Evolutionary conservation across 169 alveolate genomes (phyloP).

Genomic region (Eimeria acervulina): DNA sequence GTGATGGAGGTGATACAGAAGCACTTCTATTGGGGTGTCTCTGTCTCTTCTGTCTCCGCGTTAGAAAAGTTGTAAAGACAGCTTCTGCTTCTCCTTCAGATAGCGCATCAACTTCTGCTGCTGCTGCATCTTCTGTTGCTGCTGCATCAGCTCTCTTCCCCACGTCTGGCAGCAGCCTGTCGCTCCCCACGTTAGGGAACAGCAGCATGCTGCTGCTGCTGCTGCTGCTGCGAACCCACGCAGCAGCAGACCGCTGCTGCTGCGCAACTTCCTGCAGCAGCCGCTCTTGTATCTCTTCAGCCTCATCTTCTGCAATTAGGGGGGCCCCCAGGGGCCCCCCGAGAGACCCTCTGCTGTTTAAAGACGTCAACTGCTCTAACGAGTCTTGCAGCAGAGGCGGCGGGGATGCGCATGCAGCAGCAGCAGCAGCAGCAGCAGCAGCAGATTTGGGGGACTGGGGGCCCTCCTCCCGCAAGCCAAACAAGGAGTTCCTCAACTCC

Average conservation of each 20-base stretch:
- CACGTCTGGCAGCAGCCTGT: background rate
- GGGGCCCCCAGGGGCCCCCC: conserved; percentile 46
- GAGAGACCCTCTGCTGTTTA: conserved; percentile 1
- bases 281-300: conserved; percentile 20
- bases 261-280: conserved; percentile 25
- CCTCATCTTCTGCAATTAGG: background rate
- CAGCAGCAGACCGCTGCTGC: conserved; percentile 56
- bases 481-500: no score
- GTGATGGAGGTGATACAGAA: background rate
- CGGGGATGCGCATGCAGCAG: no score
- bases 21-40: background rate
- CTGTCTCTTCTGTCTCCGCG: background rate
- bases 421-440: no score
- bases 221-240: no score
- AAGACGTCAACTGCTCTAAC: background rate
- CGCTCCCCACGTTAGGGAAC: background rate
- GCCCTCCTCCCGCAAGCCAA: background rate
- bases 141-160: background rate
- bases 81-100: conserved; percentile 50
- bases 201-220: no score
- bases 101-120: background rate
- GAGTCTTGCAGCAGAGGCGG: background rate
- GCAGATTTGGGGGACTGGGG: background rate
- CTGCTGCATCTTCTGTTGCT: background rate
- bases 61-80: background rate